These are phyloP conservation scores for Aphanomyces stellatus DNA, from an alignment of 352 stramenopile species.

Conservation along the genomic window DNA sequence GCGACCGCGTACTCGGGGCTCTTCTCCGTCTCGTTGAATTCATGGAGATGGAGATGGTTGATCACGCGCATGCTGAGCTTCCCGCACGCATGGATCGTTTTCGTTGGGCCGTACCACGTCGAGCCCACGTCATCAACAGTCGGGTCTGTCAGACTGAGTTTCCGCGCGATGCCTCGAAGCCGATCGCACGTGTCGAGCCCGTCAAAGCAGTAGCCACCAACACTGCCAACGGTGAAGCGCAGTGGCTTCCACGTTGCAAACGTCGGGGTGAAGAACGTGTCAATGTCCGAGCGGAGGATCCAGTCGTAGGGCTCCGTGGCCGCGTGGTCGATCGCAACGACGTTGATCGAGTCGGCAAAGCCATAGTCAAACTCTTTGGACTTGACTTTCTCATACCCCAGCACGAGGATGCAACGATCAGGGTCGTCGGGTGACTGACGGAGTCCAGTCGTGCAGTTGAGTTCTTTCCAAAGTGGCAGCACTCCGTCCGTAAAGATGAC, in stretches of 20 bases:
- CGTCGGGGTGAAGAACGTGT: neutral
- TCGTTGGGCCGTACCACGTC: neutral
- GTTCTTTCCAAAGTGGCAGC: neutral
- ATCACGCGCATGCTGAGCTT: neutral
- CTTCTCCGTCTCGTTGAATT: neutral
- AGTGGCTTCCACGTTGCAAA: neutral
- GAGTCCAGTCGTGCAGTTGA: neutral
- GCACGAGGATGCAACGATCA: neutral
- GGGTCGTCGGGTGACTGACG: neutral
- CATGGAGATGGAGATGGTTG: neutral
- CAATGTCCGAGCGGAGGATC: neutral
- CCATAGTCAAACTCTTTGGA: neutral
- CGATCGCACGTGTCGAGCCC: neutral
- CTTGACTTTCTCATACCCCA: neutral
- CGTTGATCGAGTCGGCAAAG: neutral
- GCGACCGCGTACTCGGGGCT: neutral
- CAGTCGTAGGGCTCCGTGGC: neutral
- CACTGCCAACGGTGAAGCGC: neutral
- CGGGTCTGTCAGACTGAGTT: neutral
- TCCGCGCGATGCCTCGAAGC: neutral
- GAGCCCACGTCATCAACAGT: neutral
- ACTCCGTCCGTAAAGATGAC: conserved; percentile 4
- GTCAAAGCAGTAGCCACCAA: neutral
- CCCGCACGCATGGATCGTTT: neutral
- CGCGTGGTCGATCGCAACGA: neutral